These are phyloP conservation scores for Tetradesmus lagerheimii DNA, from an alignment of 139 green algal genomes.

Conservation along the genomic window DNA sequence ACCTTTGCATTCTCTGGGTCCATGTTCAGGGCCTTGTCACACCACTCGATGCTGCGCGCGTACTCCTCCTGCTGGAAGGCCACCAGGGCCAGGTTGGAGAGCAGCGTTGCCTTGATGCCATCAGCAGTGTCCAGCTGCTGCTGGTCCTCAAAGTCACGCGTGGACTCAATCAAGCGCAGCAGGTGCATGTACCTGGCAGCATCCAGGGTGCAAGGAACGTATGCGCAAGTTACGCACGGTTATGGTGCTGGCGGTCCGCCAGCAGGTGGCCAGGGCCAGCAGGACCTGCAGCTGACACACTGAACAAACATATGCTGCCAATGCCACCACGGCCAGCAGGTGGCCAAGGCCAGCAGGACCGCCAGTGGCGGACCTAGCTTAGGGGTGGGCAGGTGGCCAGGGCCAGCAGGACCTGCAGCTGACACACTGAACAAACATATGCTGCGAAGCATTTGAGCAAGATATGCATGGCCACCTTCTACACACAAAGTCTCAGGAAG, in stretches of 20 bases:
- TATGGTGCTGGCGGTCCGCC: too few relatives aligned
- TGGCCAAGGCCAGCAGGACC: too few relatives aligned
- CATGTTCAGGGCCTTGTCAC: conserved; percentile 69
- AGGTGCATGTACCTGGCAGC: conserved; percentile 61
- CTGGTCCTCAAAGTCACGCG: conserved; percentile 67
- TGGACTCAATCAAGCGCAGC: conserved; percentile 70
- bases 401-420: too few relatives aligned
- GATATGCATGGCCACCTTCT: background rate
- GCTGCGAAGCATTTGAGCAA: background rate
- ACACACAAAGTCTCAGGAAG: background rate
- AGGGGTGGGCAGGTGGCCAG: too few relatives aligned
- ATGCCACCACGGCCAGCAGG: too few relatives aligned
- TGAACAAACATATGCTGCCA: too few relatives aligned
- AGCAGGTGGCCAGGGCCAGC: too few relatives aligned
- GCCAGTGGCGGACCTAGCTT: too few relatives aligned
- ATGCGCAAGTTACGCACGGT: background rate
- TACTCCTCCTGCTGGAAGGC: conserved; percentile 58
- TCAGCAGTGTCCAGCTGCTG: conserved; percentile 41
- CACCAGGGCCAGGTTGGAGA: conserved; percentile 73
- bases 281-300: too few relatives aligned
- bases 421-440: background rate
- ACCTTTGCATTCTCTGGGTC: conserved; percentile 60
- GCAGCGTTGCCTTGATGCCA: conserved; percentile 50
- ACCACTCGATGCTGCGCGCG: conserved; percentile 59
- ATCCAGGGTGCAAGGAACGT: background rate